These are phyloP conservation scores for Amphibolis antarctica DNA, from an alignment of 106 monocot genomes.

Conservation along the genomic window DNA sequence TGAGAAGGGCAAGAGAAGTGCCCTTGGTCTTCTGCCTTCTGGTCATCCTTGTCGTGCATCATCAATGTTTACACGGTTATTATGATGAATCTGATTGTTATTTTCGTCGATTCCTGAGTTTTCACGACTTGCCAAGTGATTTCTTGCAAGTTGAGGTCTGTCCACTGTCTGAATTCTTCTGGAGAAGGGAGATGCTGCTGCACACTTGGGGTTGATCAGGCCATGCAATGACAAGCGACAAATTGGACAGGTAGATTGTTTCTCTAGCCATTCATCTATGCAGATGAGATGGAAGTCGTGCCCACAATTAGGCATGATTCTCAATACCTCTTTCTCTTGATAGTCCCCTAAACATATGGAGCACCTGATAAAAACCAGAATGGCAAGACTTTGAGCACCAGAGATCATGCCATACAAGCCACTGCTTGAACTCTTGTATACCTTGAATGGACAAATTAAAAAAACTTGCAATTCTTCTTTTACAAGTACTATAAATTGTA, in stretches of 20 bases:
- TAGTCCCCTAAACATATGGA: constrained; percentile 62
- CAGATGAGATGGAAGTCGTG: constrained; percentile 50
- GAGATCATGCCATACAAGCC: neutral
- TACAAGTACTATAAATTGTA: neutral
- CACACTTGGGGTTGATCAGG: constrained; percentile 15
- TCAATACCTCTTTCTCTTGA: constrained; percentile 48
- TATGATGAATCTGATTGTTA: neutral
- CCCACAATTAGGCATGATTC: constrained; percentile 37
- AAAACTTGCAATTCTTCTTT: neutral
- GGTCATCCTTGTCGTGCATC: neutral
- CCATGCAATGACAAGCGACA: constrained; percentile 33
- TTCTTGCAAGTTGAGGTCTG: neutral
- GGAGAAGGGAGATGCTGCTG: constrained; percentile 8
- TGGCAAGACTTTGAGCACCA: neutral
- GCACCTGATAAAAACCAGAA: constrained; percentile 27
- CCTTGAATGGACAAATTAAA: neutral
- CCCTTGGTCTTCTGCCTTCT: neutral
- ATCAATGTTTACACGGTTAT: neutral
- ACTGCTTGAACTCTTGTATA: neutral
- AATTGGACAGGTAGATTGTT: constrained; percentile 48
- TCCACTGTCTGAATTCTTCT: neutral
- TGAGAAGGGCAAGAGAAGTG: neutral
- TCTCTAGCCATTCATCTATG: constrained; percentile 51
- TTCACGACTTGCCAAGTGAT: neutral
- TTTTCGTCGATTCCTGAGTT: neutral